phyloP scores from a whole-genome alignment of 2,329 filamentous ascomycete species.

The Diaporthe ilicicola region DNA sequence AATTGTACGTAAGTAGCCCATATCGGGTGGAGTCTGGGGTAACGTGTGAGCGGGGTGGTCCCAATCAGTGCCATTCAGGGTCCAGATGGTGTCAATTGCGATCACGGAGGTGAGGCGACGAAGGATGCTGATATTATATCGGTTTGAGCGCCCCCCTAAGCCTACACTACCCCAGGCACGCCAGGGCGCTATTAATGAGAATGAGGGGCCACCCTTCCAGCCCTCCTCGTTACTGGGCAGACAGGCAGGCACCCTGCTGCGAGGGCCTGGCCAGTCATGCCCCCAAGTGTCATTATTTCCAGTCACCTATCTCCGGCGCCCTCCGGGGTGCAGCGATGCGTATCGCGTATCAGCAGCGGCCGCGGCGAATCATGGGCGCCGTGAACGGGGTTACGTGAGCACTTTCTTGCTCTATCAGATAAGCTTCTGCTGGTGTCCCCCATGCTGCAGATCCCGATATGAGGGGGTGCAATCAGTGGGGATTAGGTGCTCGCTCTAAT shows the following conservation, averaged over 20 bases:
- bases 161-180: not conserved
- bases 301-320: slow-evolving; percentile 31
- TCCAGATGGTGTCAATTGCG: slow-evolving; percentile 22
- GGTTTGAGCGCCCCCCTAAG: not conserved
- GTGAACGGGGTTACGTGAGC: slow-evolving; percentile 31
- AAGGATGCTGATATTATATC: slow-evolving; percentile 1
- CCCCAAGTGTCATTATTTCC: slow-evolving; percentile 26
- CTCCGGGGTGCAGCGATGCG: slow-evolving; percentile 19
- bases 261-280: not conserved
- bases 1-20: slow-evolving; percentile 23
- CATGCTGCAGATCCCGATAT: slow-evolving; percentile 31
- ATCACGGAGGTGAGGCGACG: not conserved
- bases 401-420: slow-evolving; percentile 23
- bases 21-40: slow-evolving; percentile 25
- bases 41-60: slow-evolving; percentile 23
- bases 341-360: slow-evolving; percentile 13
- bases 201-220: not conserved
- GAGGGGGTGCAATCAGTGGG: slow-evolving; percentile 22
- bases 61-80: slow-evolving; percentile 23
- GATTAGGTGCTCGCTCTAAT: not conserved
- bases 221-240: slow-evolving; percentile 18
- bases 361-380: slow-evolving; percentile 22
- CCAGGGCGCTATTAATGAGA: too few relatives aligned
- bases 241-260: slow-evolving; percentile 19
- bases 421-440: slow-evolving; percentile 18